phyloP scores from a whole-genome alignment of 139 green algal species.

The Coccomyxa sp. region DNA sequence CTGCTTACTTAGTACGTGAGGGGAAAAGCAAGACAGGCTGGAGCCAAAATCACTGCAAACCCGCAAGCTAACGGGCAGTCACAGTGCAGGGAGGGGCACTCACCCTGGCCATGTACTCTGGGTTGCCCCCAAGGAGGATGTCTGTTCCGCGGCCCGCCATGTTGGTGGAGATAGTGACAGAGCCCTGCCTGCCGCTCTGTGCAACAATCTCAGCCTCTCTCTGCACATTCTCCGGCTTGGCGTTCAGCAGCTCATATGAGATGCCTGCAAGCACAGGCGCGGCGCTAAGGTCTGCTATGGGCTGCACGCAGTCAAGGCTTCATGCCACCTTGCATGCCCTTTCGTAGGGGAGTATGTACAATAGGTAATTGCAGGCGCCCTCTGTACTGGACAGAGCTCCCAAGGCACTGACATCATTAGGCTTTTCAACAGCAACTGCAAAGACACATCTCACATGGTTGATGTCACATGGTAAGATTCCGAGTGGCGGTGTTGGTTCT shows the following conservation, averaged over 20 bases:
- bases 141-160: conserved; percentile 98
- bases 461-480: not conserved
- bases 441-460: not conserved
- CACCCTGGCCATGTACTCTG: conserved; percentile 46
- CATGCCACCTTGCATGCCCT: too few species aligned
- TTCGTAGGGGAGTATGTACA: too few species aligned
- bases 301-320: too few species aligned
- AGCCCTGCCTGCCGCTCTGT: conserved; percentile 71
- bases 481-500: not conserved
- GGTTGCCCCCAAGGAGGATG: conserved; percentile 96
- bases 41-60: too few species aligned
- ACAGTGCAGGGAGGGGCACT: too few species aligned
- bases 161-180: conserved; percentile 97
- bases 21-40: too few species aligned
- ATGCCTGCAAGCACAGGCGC: not conserved
- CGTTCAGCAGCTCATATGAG: conserved; percentile 87
- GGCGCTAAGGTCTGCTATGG: not conserved
- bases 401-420: not conserved
- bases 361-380: too few species aligned
- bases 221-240: conserved; percentile 99
- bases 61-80: too few species aligned
- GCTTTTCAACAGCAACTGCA: not conserved
- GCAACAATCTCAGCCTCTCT: conserved; percentile 95
- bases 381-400: too few species aligned
- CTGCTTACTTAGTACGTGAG: too few species aligned